These are phyloP conservation scores for Gaertneriomyces sp. DNA, from an alignment of 192 early-diverging fungal species.

Conservation along the genomic window DNA sequence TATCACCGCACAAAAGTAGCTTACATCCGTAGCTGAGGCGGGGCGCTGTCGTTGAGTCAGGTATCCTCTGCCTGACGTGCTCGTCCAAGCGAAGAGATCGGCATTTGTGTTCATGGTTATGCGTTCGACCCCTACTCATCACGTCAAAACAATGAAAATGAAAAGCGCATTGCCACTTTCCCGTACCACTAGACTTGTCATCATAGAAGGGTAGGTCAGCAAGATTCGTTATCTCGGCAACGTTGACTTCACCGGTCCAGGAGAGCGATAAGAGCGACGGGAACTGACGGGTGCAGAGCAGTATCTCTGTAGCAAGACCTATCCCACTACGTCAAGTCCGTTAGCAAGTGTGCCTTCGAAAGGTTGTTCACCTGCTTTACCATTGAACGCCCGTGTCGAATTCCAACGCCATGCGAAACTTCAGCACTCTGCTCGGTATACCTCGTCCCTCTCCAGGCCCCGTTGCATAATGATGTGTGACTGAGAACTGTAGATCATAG, in stretches of 20 bases:
- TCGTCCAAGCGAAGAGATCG: conserved; percentile 56
- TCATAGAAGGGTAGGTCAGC: conserved; percentile 49
- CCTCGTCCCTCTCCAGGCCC: conserved; percentile 72
- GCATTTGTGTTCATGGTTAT: conserved; percentile 30
- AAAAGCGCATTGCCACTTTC: background rate
- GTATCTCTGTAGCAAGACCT: conserved; percentile 59
- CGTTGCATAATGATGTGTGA: conserved; percentile 56
- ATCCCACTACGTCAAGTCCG: conserved; percentile 49
- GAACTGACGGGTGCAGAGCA: conserved; percentile 64
- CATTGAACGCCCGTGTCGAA: conserved; percentile 70
- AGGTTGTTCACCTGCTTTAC: conserved; percentile 27
- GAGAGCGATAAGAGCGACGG: conserved; percentile 72
- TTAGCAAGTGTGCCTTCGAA: conserved; percentile 2
- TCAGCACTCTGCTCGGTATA: conserved; percentile 31
- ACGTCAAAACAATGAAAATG: conserved; percentile 3
- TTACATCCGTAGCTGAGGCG: background rate
- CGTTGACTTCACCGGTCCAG: conserved; percentile 64
- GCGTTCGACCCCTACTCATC: conserved; percentile 21
- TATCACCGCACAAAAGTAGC: background rate
- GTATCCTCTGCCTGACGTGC: conserved; percentile 62
- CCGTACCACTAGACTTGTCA: conserved; percentile 39
- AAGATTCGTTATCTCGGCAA: conserved; percentile 52
- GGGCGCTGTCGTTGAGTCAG: conserved; percentile 36
- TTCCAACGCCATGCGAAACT: conserved; percentile 71
- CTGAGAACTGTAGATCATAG: conserved; percentile 57